Conservation (phyloP, 257 asterid genomes). For the Nyctanthes arbortristis region DNA sequence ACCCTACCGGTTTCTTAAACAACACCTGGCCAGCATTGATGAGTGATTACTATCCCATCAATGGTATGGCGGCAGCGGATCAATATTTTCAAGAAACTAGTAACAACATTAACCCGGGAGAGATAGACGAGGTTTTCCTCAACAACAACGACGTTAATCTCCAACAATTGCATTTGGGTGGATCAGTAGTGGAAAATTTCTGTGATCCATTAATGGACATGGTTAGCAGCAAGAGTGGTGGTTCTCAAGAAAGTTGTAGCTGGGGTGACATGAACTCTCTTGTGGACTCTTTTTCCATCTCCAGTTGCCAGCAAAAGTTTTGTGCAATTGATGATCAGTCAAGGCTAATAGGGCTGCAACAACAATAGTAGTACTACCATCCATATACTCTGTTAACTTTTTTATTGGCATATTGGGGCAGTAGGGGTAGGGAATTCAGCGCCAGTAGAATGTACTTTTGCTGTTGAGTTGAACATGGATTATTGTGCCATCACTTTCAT, state of each 20-base stretch:
- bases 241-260: not conserved
- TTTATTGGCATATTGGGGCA: not conserved
- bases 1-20: not conserved
- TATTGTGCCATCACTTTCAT: not conserved
- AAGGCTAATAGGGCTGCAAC: not conserved
- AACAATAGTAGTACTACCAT: not conserved
- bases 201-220: not conserved
- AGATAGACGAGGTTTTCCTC: not conserved
- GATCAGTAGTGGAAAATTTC: not conserved
- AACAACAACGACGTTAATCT: not conserved
- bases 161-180: not conserved
- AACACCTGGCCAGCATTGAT: not conserved
- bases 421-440: not conserved
- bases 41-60: not conserved
- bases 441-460: not conserved
- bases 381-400: conserved; percentile 1
- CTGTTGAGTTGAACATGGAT: conserved; percentile 3
- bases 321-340: not conserved
- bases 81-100: not conserved
- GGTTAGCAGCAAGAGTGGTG: not conserved
- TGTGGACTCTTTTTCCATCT: not conserved
- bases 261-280: not conserved
- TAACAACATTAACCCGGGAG: not conserved
- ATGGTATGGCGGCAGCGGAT: not conserved
- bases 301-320: not conserved